Evolutionary conservation across 164 flowering plant species (phyloP).

Genomic region (Chimonanthus salicifolius): DNA sequence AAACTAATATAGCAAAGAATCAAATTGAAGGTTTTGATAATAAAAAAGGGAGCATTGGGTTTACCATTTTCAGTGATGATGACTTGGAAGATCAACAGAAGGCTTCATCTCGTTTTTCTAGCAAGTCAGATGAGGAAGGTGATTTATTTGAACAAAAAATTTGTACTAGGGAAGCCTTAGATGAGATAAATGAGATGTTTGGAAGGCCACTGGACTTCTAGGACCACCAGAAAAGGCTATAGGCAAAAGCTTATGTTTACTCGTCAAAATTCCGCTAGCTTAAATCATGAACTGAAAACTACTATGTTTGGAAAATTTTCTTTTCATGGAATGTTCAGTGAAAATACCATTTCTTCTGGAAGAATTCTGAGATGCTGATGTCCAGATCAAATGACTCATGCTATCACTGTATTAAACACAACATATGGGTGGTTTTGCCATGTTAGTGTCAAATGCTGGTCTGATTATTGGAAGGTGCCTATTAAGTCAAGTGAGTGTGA

Average conservation of each 20-base stretch:
- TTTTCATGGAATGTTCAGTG: not conserved
- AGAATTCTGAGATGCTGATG: not conserved
- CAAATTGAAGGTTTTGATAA: slow-evolving; percentile 13
- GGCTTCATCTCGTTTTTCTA: slow-evolving; percentile 24
- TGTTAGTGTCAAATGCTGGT: not conserved
- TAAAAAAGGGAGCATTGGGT: slow-evolving; percentile 29
- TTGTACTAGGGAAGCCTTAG: slow-evolving; percentile 80
- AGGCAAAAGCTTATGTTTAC: not conserved
- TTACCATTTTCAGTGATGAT: slow-evolving; percentile 72
- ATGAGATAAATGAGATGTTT: slow-evolving; percentile 89
- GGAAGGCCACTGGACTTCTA: slow-evolving; percentile 79
- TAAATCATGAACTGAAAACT: not conserved
- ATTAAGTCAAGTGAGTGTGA: not conserved
- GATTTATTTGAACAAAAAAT: slow-evolving; percentile 77
- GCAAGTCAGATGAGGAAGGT: slow-evolving; percentile 20
- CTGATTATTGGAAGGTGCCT: not conserved
- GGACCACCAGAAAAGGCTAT: slow-evolving; percentile 3
- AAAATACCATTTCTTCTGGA: not conserved
- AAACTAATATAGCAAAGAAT: slow-evolving; percentile 39
- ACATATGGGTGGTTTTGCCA: no score
- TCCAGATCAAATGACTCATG: not conserved
- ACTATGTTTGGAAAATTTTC: not conserved
- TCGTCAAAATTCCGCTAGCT: not conserved
- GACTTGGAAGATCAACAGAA: slow-evolving; percentile 21
- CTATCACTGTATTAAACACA: not conserved